Conservation (phyloP, 768 basidiomycete species). For the Rhodotorula kratochvilovae region DNA sequence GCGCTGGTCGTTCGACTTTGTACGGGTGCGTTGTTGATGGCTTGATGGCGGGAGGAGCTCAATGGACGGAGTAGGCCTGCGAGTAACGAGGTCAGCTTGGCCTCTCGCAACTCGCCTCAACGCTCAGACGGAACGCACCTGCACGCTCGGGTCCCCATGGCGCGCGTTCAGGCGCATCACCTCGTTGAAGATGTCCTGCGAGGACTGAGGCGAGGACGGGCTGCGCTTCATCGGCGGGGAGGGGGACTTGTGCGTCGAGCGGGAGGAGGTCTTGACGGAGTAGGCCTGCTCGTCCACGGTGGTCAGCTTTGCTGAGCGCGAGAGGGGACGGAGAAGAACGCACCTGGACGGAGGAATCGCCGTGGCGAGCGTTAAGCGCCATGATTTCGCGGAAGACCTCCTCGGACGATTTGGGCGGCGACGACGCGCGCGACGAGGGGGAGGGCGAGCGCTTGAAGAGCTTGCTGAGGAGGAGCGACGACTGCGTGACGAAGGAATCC, state of each 20-base stretch:
- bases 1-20: too few species aligned
- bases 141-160: background rate
- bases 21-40: too few species aligned
- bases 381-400: conserved; percentile 15
- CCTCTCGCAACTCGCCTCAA: background rate
- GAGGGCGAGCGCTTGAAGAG: background rate
- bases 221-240: background rate
- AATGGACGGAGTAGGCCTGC: background rate
- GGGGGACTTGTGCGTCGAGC: conserved; percentile 2
- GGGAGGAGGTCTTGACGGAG: background rate
- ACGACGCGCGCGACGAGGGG: background rate
- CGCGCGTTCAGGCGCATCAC: background rate
- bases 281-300: background rate
- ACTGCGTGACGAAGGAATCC: background rate
- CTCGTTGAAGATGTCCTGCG: conserved; percentile 5
- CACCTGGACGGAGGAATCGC: conserved; percentile 20
- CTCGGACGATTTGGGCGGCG: background rate
- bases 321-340: background rate
- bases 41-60: background rate
- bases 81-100: too few species aligned
- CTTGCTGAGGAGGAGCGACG: background rate
- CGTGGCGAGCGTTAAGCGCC: conserved; percentile 21
- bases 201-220: background rate
- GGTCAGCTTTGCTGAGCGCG: background rate
- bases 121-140: background rate